These are phyloP conservation scores for Fusarium hainanense DNA, from an alignment of 2,329 filamentous ascomycete genomes.

Conservation along the genomic window DNA sequence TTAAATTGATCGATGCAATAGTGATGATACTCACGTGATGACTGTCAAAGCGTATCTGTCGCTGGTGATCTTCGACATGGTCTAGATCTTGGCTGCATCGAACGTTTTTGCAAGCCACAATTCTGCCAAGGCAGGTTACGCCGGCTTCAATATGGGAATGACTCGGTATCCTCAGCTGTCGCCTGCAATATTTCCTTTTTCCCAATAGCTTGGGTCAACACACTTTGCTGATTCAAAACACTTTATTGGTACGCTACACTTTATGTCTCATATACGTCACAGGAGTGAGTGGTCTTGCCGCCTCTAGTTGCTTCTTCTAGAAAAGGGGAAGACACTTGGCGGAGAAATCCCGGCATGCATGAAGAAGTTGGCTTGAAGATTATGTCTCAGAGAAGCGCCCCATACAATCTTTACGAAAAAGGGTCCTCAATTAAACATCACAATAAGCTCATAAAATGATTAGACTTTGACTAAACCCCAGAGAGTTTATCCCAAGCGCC, in stretches of 20 bases:
- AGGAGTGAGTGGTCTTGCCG: accelerated
- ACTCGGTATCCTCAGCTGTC: background rate
- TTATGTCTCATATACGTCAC: background rate
- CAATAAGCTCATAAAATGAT: background rate
- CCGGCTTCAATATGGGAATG: background rate
- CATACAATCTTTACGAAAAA: background rate
- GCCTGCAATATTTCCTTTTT: background rate
- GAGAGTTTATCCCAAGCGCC: background rate
- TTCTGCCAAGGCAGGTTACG: background rate
- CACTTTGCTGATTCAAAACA: background rate
- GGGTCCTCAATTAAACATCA: background rate
- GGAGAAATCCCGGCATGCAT: background rate
- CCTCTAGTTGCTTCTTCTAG: background rate
- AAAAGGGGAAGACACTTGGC: background rate
- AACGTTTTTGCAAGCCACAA: background rate
- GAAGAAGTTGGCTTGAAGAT: background rate
- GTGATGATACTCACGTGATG: background rate
- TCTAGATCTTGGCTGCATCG: background rate
- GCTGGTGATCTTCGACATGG: background rate
- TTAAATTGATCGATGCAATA: background rate
- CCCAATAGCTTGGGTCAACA: background rate
- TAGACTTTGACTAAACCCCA: background rate
- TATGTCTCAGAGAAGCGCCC: background rate
- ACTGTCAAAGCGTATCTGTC: background rate
- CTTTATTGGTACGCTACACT: background rate